Evolutionary conservation across 441 rosid genomes (phyloP), one percentile per base, ranked within the genome.

Genomic region (Corymbia citriodora): DNA sequence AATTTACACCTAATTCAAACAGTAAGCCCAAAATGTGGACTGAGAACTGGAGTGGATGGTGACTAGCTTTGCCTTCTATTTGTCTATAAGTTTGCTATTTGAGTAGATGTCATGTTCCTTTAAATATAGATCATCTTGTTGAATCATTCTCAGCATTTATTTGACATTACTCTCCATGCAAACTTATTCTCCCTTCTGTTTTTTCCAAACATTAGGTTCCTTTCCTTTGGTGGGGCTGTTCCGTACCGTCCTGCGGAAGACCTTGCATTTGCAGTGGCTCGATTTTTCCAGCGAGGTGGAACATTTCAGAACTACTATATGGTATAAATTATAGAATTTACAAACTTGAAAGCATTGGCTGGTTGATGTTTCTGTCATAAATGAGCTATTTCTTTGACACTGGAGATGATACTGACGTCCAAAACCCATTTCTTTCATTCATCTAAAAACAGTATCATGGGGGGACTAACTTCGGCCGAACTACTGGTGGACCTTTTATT

Each of bases 31-130:
- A 95, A 93, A 94, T 96, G 94, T 96, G 96, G 98, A 96, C 97
- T 0, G 98, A 95, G 94, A 96, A 96, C 82, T 96, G 98, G 98
- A 95, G 91, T 90, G 97, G 98, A 93, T 96, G 97, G 98, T 96
- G 92, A 79, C 92, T 25, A 63, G 83, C 68, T 89, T 88, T 83
- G 33, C 57, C 79, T 85, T 70, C 87, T 85, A 9, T 86, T 54
- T 45, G 52, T 82, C 5, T 49, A 16, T 81, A 88, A 89, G 23
- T 50, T 87, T 57, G 86, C 33, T 68, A 18, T 40, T 55, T 2
- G 40, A 72, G 53, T 54, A 45, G 40, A 88, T 53, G 53, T 27
- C 31, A 9, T 13, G 74, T 49, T 79, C n/a, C 85, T 79, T 79
- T 45, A 87, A 55, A 45, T 21, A 79, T 79, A 45, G 85, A 45